These are phyloP conservation scores for Dendrocalamus sinicus DNA, from an alignment of 176 grass and related monocot species.

Conservation along the genomic window DNA sequence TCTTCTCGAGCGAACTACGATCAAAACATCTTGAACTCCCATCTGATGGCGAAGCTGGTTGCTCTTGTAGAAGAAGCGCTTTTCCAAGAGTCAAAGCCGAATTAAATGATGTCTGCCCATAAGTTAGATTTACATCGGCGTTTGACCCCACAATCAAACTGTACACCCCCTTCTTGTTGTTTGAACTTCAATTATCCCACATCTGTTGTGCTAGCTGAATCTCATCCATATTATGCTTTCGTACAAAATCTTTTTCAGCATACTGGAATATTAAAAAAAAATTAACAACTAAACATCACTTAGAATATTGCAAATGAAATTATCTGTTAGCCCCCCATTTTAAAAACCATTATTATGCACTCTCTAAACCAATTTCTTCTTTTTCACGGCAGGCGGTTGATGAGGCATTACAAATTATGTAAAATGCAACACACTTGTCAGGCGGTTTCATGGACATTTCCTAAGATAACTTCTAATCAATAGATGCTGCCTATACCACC, in stretches of 20 bases:
- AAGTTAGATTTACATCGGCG: slow-evolving; percentile 73
- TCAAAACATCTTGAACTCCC: too few relatives aligned
- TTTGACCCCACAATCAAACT: slow-evolving; percentile 76
- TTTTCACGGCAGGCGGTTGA: too few relatives aligned
- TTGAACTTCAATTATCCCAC: slow-evolving; percentile 75
- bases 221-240: slow-evolving; percentile 55
- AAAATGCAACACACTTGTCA: not conserved
- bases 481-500: not conserved
- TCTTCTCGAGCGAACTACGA: too few relatives aligned
- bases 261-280: slow-evolving; percentile 72
- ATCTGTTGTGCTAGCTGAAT: slow-evolving; percentile 71
- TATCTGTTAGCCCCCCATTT: not conserved
- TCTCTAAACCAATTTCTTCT: not conserved
- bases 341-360: not conserved
- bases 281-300: slow-evolving; percentile 25
- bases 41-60: too few relatives aligned
- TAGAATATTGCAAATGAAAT: not conserved
- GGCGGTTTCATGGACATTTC: slow-evolving; percentile 19
- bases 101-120: too few relatives aligned
- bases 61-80: too few relatives aligned
- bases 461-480: slow-evolving; percentile 17
- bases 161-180: slow-evolving; percentile 86
- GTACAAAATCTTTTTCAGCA: slow-evolving; percentile 81
- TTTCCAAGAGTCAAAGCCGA: too few relatives aligned
- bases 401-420: not conserved